These are phyloP conservation scores for Leccinum sublutescens DNA, from an alignment of 768 basidiomycete species.

Conservation along the genomic window DNA sequence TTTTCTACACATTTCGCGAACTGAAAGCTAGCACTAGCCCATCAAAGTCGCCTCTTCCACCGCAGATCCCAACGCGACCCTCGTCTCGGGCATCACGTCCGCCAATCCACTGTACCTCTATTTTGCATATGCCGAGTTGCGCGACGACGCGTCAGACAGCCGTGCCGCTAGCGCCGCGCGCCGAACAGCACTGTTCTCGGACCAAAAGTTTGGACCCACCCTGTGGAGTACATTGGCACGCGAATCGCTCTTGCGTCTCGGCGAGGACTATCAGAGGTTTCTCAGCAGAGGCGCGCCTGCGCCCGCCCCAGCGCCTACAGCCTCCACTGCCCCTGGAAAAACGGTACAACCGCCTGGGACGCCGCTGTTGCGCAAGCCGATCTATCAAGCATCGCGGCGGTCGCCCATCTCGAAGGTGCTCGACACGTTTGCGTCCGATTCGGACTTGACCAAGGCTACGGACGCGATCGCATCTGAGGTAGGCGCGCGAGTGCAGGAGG, in stretches of 20 bases:
- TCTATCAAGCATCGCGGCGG: constrained; percentile 39
- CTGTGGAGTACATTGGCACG: constrained; percentile 63
- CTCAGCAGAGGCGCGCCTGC: constrained; percentile 50
- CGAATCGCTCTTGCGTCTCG: constrained; percentile 58
- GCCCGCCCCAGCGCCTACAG: constrained; percentile 15
- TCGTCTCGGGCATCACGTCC: constrained; percentile 66
- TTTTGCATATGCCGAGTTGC: constrained; percentile 67
- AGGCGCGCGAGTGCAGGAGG: constrained; percentile 17
- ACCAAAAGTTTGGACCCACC: constrained; percentile 62
- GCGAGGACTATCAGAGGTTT: constrained; percentile 66
- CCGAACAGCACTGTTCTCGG: constrained; percentile 59
- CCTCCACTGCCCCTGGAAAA: constrained; percentile 29
- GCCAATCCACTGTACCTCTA: constrained; percentile 50
- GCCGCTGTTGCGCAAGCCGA: constrained; percentile 39
- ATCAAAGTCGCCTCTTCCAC: constrained; percentile 44
- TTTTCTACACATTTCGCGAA: not conserved
- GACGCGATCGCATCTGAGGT: constrained; percentile 43
- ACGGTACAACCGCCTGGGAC: constrained; percentile 31
- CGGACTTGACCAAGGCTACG: constrained; percentile 49
- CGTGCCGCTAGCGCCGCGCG: constrained; percentile 40
- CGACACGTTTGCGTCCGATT: constrained; percentile 59
- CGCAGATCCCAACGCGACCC: constrained; percentile 51
- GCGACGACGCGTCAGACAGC: constrained; percentile 45
- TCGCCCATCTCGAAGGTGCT: constrained; percentile 56
- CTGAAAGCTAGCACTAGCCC: constrained; percentile 38